A percentile compares a stretch with the other conserved stretches of the same genome.
Evolutionary conservation across 1,284 basidiomycete species (phyloP).

Genomic region (Puccinia coronata): DNA sequence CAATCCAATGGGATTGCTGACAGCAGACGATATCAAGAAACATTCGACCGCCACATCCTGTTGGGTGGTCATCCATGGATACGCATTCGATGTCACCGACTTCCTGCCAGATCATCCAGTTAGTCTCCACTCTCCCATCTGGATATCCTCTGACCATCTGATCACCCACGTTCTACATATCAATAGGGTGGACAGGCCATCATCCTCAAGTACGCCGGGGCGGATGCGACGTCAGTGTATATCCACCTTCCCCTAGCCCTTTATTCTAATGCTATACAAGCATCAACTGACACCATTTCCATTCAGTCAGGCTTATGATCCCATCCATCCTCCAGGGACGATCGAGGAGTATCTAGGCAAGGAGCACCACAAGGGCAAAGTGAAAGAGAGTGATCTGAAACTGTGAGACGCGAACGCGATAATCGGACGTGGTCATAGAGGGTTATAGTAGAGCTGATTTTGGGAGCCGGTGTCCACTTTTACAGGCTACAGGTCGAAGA

Average conservation of each 20-base stretch:
- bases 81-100: constrained; percentile 38
- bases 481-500: constrained; percentile 41
- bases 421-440: constrained; percentile 52
- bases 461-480: constrained; percentile 66
- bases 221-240: constrained; percentile 41
- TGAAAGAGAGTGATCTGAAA: constrained; percentile 68
- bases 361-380: constrained; percentile 73
- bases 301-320: constrained; percentile 55
- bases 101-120: constrained; percentile 48
- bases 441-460: constrained; percentile 60
- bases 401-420: constrained; percentile 59
- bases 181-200: constrained; percentile 43
- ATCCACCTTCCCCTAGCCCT: background rate
- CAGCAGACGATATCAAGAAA: constrained; percentile 18
- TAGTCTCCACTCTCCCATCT: background rate
- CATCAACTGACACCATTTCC: too few relatives aligned
- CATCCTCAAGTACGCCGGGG: constrained; percentile 44
- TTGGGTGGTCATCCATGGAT: constrained; percentile 41
- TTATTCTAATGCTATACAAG: background rate
- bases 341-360: constrained; percentile 77
- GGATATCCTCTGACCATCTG: too few relatives aligned
- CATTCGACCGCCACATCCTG: constrained; percentile 2
- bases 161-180: background rate
- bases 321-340: constrained; percentile 83
- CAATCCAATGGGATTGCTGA: background rate